Evolutionary conservation across 2,329 filamentous ascomycete species (phyloP).

Genomic region (Orbilia blumenaviensis): DNA sequence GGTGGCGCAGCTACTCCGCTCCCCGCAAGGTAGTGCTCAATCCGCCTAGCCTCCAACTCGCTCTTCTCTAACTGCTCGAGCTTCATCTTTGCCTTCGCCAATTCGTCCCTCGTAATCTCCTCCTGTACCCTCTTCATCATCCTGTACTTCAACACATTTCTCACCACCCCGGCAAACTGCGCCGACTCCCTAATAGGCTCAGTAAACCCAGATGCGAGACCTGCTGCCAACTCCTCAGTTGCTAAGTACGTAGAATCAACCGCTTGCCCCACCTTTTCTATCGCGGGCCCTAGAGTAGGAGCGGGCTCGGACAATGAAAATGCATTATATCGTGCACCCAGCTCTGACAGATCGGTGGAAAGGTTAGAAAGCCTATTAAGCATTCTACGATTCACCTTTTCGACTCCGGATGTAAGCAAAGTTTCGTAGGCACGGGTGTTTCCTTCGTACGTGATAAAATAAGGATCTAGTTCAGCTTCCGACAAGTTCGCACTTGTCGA

Average conservation of each 20-base stretch:
- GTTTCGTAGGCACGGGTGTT: slow-evolving; percentile 91
- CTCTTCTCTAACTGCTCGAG: slow-evolving; percentile 91
- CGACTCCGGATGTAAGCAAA: slow-evolving; percentile 89
- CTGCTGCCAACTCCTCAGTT: slow-evolving; percentile 86
- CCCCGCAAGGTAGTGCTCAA: slow-evolving; percentile 86
- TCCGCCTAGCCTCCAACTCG: slow-evolving; percentile 88
- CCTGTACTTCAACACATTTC: slow-evolving; percentile 85
- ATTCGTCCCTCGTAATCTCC: slow-evolving; percentile 93
- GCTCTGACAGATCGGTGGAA: slow-evolving; percentile 86
- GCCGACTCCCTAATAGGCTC: slow-evolving; percentile 98
- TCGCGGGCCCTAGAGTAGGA: slow-evolving; percentile 81
- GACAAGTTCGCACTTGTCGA: slow-evolving; percentile 77
- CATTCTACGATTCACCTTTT: slow-evolving; percentile 92
- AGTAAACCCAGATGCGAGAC: slow-evolving; percentile 90
- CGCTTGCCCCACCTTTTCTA: slow-evolving; percentile 92
- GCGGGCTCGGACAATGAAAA: slow-evolving; percentile 94
- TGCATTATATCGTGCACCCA: slow-evolving; percentile 95
- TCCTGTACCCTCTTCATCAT: slow-evolving; percentile 95
- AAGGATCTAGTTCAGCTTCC: slow-evolving; percentile 92
- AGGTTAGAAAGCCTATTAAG: slow-evolving; percentile 84
- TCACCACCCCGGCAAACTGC: slow-evolving; percentile 94
- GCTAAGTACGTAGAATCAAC: slow-evolving; percentile 96
- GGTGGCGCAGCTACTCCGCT: slow-evolving; percentile 57
- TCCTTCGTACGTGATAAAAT: slow-evolving; percentile 91
- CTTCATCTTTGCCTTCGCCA: slow-evolving; percentile 82